phyloP scores from a whole-genome alignment of 1,284 basidiomycete genomes.

The Fomitopsis betulina region DNA sequence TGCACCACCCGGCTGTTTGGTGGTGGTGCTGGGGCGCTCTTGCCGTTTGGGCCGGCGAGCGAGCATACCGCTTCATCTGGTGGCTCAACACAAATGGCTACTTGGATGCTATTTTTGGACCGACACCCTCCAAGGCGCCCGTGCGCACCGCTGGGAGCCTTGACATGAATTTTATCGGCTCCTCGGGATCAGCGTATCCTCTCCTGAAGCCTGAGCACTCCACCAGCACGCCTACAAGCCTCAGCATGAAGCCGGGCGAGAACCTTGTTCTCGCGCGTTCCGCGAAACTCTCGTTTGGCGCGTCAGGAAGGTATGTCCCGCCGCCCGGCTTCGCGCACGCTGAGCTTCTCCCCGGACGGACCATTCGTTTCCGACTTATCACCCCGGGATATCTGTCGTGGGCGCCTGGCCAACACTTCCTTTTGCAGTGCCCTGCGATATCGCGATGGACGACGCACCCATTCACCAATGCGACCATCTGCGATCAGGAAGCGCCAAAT shows the following conservation, averaged over 20 bases:
- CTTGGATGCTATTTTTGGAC: conserved; percentile 19
- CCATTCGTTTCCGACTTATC: conserved; percentile 69
- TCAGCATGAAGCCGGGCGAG: not conserved
- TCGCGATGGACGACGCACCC: conserved; percentile 73
- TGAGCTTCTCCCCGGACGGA: conserved; percentile 76
- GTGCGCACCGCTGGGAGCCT: not conserved
- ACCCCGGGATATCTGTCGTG: conserved; percentile 60
- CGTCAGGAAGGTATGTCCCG: conserved; percentile 35
- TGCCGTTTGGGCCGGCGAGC: conserved; percentile 62
- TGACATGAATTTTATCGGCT: not conserved
- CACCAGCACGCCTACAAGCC: not conserved
- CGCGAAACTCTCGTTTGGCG: conserved; percentile 7
- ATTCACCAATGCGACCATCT: conserved; percentile 74
- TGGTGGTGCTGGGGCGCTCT: conserved; percentile 70
- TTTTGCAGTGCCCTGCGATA: conserved; percentile 70
- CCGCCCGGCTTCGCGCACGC: conserved; percentile 72
- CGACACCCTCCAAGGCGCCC: conserved; percentile 8
- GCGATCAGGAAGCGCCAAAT: conserved; percentile 45
- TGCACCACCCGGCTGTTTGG: conserved; percentile 69
- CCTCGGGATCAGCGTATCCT: not conserved
- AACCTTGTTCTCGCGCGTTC: conserved; percentile 8
- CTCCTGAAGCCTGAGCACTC: not conserved
- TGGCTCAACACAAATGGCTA: conserved; percentile 66
- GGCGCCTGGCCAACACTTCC: conserved; percentile 79
- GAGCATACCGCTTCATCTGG: conserved; percentile 54